Evolutionary conservation across 805 yeast species (phyloP).

Genomic region (Blastobotrys terrestris): DNA sequence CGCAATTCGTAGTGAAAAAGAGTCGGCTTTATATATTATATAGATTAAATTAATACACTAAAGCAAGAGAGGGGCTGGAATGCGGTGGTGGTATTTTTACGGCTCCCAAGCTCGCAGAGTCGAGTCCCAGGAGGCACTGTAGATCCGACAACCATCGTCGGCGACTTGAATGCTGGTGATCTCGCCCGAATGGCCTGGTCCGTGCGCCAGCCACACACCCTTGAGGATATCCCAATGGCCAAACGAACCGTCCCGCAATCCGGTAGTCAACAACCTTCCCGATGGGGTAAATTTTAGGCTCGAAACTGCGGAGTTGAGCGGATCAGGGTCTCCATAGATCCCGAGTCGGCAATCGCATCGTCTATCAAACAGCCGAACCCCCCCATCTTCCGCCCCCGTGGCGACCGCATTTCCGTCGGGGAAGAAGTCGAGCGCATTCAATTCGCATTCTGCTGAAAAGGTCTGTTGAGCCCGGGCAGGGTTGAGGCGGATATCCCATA

Average conservation of each 20-base stretch:
- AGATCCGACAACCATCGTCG: constrained; percentile 69
- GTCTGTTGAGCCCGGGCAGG: constrained; percentile 27
- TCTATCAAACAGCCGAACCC: constrained; percentile 62
- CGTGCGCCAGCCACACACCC: constrained; percentile 55
- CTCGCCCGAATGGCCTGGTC: constrained; percentile 60
- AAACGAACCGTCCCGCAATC: constrained; percentile 72
- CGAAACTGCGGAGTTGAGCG: constrained; percentile 39
- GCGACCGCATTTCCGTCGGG: constrained; percentile 67
- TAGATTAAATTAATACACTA: no score
- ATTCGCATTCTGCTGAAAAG: constrained; percentile 56
- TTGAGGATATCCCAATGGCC: constrained; percentile 71
- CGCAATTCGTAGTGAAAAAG: no score
- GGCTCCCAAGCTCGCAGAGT: constrained; percentile 38
- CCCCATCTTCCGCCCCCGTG: constrained; percentile 76
- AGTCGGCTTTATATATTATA: no score
- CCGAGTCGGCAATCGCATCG: constrained; percentile 69
- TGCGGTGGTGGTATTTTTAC: background rate
- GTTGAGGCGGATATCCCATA: constrained; percentile 72
- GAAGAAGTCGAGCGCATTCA: constrained; percentile 54
- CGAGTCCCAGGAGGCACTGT: constrained; percentile 77
- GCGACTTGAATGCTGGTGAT: constrained; percentile 59
- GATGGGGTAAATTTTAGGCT: constrained; percentile 68
- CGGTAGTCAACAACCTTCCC: constrained; percentile 67
- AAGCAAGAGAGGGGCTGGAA: no score
- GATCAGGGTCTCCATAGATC: constrained; percentile 30